Base-by-base conservation (phyloP, 2,329 filamentous ascomycete genomes). In the Pseudogymnoascus sp. region DNA sequence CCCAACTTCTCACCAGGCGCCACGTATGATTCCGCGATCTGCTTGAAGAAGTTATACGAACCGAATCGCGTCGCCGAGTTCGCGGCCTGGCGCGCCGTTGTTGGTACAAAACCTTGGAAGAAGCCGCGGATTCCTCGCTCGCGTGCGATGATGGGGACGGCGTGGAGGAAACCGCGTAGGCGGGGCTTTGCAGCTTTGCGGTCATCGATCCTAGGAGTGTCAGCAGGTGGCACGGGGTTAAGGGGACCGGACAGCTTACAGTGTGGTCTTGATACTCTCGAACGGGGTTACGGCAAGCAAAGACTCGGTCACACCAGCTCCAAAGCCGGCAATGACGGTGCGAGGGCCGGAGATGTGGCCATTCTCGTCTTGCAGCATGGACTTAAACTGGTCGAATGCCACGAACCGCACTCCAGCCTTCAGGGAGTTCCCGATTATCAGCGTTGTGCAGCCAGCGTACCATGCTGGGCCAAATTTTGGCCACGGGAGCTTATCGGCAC, bases 361-460 rank as follows among this genome's bases (percentile, higher is more conserved):
- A 67, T 94, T 82, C 59, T 85, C 84, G 74, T 96, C 92, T 71
- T 87, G 84, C 5, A 99, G 83, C 33, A 96, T 72, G 29, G 81
- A 80, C 78, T 95, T 97, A 79, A 96, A 97, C 72, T 91, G 88
- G 76, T 99, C 94, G 74, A 97, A 99, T 0, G 94, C 92, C 63
- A 97, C 91, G 72, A 99, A 99, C 68, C 92, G 88, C 66, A 97
- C 95, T 64, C 92, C 94, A 38, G 94, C 94, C 79, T 99, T 99
- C 73, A 94, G 82, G 61, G 92, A 95, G 78, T 99, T 99, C 65
- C 94, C 94, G 68, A 97, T 91, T 64, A 99, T 96, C 73, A 97
- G 78, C 29, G 94, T 97, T 55, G 94, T 97, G 78, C 94, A 99
- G 38, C 94, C 94, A 11, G 94, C 93, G 75, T 99, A 99, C 94